Evolutionary conservation across 257 asterid species (phyloP).

Genomic region (Linderniella brevidens): DNA sequence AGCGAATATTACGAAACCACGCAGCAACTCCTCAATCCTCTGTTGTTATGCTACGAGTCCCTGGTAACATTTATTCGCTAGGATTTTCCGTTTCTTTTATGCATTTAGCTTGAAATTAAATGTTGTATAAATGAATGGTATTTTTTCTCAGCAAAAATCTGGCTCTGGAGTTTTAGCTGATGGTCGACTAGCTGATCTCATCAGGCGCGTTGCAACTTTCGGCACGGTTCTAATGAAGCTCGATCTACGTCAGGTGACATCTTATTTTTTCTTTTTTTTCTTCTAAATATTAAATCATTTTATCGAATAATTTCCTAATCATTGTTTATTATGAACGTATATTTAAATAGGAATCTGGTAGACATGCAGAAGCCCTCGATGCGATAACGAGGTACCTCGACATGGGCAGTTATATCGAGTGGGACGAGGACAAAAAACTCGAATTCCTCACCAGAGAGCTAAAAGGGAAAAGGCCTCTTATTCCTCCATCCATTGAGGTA

Average conservation of each 20-base stretch:
- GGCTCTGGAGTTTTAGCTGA: constrained; percentile 89
- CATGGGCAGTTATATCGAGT: constrained; percentile 84
- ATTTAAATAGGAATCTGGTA: constrained; percentile 60
- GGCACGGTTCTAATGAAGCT: constrained; percentile 96
- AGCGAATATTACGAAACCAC: constrained; percentile 80
- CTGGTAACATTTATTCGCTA: constrained; percentile 32
- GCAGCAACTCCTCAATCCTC: constrained; percentile 75
- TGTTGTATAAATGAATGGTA: constrained; percentile 6
- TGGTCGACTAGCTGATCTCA: constrained; percentile 83
- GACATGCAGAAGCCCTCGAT: constrained; percentile 90
- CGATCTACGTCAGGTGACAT: constrained; percentile 92
- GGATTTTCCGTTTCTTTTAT: background rate
- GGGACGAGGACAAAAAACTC: constrained; percentile 79
- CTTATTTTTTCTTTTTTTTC: constrained; percentile 3
- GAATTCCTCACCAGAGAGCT: constrained; percentile 79
- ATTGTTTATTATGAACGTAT: too few relatives aligned
- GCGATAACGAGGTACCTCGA: constrained; percentile 80
- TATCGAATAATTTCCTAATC: background rate
- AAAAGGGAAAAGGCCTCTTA: constrained; percentile 88
- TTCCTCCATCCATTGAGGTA: constrained; percentile 75
- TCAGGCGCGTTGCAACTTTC: constrained; percentile 79
- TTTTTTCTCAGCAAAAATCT: constrained; percentile 49
- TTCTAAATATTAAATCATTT: background rate
- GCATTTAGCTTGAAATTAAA: background rate
- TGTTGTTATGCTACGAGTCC: constrained; percentile 78